Conservation (phyloP, 2,329 filamentous ascomycete genomes). For the Eutypella sp. region DNA sequence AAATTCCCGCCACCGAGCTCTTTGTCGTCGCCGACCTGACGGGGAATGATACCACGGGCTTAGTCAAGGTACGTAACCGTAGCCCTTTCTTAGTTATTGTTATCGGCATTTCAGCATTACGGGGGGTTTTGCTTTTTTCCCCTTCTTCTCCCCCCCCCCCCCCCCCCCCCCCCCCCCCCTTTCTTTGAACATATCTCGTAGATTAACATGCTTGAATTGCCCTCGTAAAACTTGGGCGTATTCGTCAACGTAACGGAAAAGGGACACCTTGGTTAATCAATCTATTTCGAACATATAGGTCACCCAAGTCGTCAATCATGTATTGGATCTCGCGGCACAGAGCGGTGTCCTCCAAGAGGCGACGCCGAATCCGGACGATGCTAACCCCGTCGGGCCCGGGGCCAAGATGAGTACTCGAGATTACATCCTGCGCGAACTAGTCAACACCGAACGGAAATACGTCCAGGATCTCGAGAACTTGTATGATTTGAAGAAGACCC, state of each 20-base stretch:
- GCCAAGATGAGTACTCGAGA: constrained; percentile 71
- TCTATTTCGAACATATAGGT: too few relatives aligned
- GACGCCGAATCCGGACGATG: constrained; percentile 54
- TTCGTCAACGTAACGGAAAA: too few relatives aligned
- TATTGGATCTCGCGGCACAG: constrained; percentile 79
- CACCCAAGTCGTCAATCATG: constrained; percentile 84
- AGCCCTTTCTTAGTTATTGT: too few relatives aligned
- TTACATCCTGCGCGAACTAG: constrained; percentile 84
- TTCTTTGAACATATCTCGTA: too few relatives aligned
- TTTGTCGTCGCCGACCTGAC: constrained; percentile 91
- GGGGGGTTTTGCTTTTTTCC: too few relatives aligned
- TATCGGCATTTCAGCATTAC: too few relatives aligned
- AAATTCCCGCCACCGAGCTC: constrained; percentile 73
- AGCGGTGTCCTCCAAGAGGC: constrained; percentile 65
- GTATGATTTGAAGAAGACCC: constrained; percentile 82
- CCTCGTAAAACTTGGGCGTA: too few relatives aligned
- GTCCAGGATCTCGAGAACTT: constrained; percentile 94
- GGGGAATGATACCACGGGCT: constrained; percentile 91
- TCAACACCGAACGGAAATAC: constrained; percentile 95
- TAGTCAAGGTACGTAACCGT: constrained; percentile 69
- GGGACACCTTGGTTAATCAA: too few relatives aligned
- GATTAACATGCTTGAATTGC: too few relatives aligned
- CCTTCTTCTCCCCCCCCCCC: too few relatives aligned
- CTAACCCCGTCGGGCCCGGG: constrained; percentile 47
- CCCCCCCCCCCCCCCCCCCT: too few relatives aligned